These are phyloP conservation scores for Lyophyllum atratum DNA, from an alignment of 768 basidiomycete species.

Conservation along the genomic window DNA sequence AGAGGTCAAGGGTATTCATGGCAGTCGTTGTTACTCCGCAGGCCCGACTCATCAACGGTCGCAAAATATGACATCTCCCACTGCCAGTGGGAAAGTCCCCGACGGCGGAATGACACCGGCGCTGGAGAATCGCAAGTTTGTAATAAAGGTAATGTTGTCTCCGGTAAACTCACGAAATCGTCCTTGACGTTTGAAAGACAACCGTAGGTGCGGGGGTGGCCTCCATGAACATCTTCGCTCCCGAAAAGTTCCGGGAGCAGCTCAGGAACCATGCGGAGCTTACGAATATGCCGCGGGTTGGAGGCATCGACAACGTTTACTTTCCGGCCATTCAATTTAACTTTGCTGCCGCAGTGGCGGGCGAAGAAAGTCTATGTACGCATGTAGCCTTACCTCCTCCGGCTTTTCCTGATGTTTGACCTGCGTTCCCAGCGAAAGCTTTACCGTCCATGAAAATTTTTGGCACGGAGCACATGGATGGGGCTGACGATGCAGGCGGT, in stretches of 20 bases:
- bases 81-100: not conserved
- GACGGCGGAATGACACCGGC: not conserved
- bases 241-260: not conserved
- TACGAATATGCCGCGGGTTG: not conserved
- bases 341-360: not conserved
- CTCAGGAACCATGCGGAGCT: not conserved
- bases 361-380: conserved; percentile 1
- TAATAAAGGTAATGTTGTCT: too few species aligned
- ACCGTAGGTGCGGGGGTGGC: not conserved
- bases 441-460: conserved; percentile 11
- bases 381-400: not conserved
- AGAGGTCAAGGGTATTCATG: too few species aligned
- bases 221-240: not conserved
- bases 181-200: too few species aligned
- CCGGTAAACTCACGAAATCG: too few species aligned
- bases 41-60: conserved; percentile 1
- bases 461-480: conserved; percentile 12
- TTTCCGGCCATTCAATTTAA: conserved; percentile 4
- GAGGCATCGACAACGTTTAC: not conserved
- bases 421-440: conserved; percentile 1
- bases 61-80: not conserved
- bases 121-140: too few species aligned
- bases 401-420: too few species aligned
- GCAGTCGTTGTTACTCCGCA: not conserved
- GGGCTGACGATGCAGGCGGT: conserved; percentile 6